These are phyloP conservation scores for Chlorella ohadii DNA, from an alignment of 139 green algal species.

Conservation along the genomic window DNA sequence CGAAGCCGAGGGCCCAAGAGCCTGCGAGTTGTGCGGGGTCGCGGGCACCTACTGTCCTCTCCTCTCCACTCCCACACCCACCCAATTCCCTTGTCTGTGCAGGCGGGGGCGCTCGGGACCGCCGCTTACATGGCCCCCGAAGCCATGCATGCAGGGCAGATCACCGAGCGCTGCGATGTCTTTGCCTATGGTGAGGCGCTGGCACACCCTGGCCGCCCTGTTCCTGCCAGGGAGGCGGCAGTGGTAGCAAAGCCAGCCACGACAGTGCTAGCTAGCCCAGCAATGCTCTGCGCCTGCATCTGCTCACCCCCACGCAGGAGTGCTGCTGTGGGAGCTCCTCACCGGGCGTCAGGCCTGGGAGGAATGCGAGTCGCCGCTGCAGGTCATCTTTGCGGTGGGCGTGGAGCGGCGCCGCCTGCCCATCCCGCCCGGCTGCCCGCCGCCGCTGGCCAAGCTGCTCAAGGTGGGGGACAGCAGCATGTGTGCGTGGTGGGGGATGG, in stretches of 20 bases:
- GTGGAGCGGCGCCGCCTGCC: constrained; percentile 28
- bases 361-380: constrained; percentile 40
- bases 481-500: too few species aligned
- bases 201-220: too few species aligned
- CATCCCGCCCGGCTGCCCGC: constrained; percentile 28
- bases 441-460: constrained; percentile 31
- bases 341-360: constrained; percentile 39
- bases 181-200: constrained; percentile 31
- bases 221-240: too few species aligned
- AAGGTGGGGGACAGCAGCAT: too few species aligned
- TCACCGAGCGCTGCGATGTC: constrained; percentile 24
- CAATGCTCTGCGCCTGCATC: too few species aligned
- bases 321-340: constrained; percentile 30
- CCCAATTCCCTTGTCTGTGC: too few species aligned
- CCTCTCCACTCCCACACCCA: too few species aligned
- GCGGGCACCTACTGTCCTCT: too few species aligned
- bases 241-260: too few species aligned
- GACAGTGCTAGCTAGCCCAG: too few species aligned
- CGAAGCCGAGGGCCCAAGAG: too few species aligned
- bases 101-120: constrained; percentile 35
- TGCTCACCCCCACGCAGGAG: background rate
- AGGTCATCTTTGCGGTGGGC: constrained; percentile 50
- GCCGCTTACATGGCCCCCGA: constrained; percentile 44
- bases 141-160: constrained; percentile 11
- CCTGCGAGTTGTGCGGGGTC: too few species aligned